Conservation (phyloP, 768 basidiomycete genomes). For the Xanthoconium stramineum region DNA sequence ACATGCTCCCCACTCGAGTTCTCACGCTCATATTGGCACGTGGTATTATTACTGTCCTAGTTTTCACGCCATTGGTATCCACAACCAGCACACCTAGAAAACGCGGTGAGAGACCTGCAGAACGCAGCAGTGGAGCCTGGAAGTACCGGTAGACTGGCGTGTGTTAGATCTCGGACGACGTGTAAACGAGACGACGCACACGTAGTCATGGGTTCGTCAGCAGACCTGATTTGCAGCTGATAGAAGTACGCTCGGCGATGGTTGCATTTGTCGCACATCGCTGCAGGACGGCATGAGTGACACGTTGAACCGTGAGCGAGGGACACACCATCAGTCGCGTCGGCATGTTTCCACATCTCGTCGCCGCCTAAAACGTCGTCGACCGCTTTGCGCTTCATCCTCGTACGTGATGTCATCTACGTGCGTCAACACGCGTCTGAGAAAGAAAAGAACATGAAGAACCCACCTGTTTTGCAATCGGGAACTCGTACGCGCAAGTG, state of each 20-base stretch:
- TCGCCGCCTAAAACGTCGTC: slow-evolving; percentile 97
- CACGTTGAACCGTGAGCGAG: background rate
- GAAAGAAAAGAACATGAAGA: no score
- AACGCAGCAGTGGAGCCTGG: background rate
- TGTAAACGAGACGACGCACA: slow-evolving; percentile 17
- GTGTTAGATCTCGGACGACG: slow-evolving; percentile 2
- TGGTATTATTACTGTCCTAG: slow-evolving; percentile 24
- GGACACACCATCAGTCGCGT: slow-evolving; percentile 69
- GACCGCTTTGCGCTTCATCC: slow-evolving; percentile 82
- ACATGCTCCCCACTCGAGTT: slow-evolving; percentile 20
- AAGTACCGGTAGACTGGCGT: slow-evolving; percentile 59
- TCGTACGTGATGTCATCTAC: slow-evolving; percentile 89
- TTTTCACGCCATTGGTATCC: slow-evolving; percentile 72
- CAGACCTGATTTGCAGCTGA: slow-evolving; percentile 93
- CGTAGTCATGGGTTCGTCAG: slow-evolving; percentile 84
- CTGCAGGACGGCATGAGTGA: slow-evolving; percentile 27
- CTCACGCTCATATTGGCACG: slow-evolving; percentile 19
- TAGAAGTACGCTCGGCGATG: slow-evolving; percentile 86
- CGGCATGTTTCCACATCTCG: slow-evolving; percentile 92
- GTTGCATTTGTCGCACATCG: slow-evolving; percentile 77
- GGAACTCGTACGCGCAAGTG: slow-evolving; percentile 91
- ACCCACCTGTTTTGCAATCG: slow-evolving; percentile 23
- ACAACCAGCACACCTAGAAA: slow-evolving; percentile 55
- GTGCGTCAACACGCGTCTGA: background rate
- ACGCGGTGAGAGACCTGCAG: background rate